Evolutionary conservation across 2,329 filamentous ascomycete genomes (phyloP), one percentile per base, ranked within the genome.

Genomic region (Cadophora luteo-olivacea): DNA sequence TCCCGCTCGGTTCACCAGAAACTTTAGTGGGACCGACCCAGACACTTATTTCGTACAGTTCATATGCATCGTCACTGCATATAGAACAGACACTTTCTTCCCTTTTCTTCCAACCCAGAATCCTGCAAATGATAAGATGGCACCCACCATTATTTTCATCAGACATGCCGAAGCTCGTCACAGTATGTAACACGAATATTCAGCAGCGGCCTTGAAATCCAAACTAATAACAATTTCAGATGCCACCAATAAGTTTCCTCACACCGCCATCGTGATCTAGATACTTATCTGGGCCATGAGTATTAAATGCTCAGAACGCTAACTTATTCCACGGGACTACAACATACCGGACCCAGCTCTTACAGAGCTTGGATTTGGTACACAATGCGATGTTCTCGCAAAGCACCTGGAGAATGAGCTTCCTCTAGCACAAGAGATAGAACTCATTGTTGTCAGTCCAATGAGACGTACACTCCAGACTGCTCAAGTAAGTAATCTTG

Each of bases 81-180:
- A 49, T 49, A 49, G 7, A 36, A 58, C 19, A 58, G 19, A 24
- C 41, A 48, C 38, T 61, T 61, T 60, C 61, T 32, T 32, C 32
- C 51, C 11, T 11, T 29, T 33, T 16, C 32, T 36, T 41, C 12
- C 45, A 14, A 52, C 2, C 19, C 32, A 22, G 2, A 62, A 24
- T n/a, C 16, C 11, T n/a, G 52, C 22, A 52, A 52, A 16, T 11
- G 57, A 38, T 67, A 71, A 68, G 32, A 82, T 82, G 81, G 71
- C 80, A 16, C 80, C 80, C 6, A 76, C 77, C 5, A 72, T 82
- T n/a, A 79, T 82, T 68, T 69, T 82, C 6, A 80, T 82, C 68
- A 76, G 81, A 60, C 81, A 82, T 67, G 81, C 78, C 29, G 75
- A 82, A 76, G 81, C 81, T 48, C 49, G 77, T 61, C 81, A 82